Evolutionary conservation across 495 filamentous ascomycete species (phyloP), one percentile per base, ranked within the genome.

Genomic region (Talaromyces thailandensis): DNA sequence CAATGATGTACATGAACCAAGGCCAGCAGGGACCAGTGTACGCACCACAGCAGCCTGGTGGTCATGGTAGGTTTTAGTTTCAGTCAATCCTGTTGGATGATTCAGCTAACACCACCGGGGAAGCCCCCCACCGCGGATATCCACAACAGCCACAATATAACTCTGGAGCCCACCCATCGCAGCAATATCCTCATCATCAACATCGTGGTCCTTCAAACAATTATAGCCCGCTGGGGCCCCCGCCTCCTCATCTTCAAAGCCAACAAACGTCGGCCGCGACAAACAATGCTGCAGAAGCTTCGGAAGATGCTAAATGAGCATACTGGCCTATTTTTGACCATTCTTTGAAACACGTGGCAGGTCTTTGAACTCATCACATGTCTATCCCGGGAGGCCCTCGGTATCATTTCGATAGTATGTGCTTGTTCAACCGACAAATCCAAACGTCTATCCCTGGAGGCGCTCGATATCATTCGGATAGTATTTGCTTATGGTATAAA

Each of bases 1-100:
- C 71, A 59, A 77, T 81, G 56, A 82, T 89, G 69, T 90, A 82
- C 58, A 87, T 89, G 84, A 82, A 82, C 60, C 86, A 86, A 31
- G 83, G 78, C 65, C 84, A 85, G 64, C 89, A 86, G 67, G 85
- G 84, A 67, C 87, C 88, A 5, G 78, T 82, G 1, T 91, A 86
- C 65, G 76, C 80, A 25, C 84, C 82, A 59, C 88, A 90, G 66
- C 82, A 78, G 29, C 76, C 81, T 37, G 80, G 75, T 59, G 56
- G 52, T 58, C 86, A 87, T 70, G 85, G 89, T 88, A 84, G 82
- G 86, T 88, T 70, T 43, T 48, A 26, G 5, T 40, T 31, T 50
- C 32, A 23, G 14, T 63, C 59, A 28, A 28, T 37, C 61, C 40
- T 57, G 23, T 63, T 62, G 58, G 40, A 60, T 63, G 28, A 60